Percentiles rank a stretch among this genome's conserved stretches.
phyloP scores from a whole-genome alignment of 2,329 filamentous ascomycete genomes.

The Trichoderma simmonsii region DNA sequence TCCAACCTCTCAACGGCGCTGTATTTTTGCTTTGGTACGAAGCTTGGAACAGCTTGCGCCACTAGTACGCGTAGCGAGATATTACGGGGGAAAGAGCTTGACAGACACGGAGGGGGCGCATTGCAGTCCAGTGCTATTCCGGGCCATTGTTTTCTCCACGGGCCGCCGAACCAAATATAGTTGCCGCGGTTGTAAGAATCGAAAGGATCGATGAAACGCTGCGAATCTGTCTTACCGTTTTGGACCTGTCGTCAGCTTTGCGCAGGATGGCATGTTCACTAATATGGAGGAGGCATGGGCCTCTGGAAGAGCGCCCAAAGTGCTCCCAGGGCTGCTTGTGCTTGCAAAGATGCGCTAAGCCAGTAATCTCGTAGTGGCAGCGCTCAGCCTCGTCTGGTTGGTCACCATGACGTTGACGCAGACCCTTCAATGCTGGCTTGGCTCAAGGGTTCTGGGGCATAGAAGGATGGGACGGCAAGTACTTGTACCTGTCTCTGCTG shows the following conservation, averaged over 20 bases:
- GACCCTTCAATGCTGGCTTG: neutral
- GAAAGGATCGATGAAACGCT: neutral
- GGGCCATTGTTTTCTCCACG: neutral
- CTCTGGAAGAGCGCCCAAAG: neutral
- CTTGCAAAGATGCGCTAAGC: neutral
- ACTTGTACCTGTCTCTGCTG: neutral
- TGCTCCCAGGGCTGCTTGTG: neutral
- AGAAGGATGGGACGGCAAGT: neutral
- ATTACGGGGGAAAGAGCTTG: neutral
- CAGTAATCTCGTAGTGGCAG: neutral
- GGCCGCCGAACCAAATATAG: neutral
- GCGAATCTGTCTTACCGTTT: neutral
- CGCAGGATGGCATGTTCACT: neutral
- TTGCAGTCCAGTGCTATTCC: neutral
- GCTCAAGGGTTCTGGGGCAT: neutral
- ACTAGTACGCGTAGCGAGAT: neutral
- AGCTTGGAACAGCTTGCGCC: neutral
- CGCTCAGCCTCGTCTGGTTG: slow-evolving; percentile 7
- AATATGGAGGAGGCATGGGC: neutral
- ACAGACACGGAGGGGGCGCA: neutral
- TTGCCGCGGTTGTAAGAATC: neutral
- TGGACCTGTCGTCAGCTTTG: neutral
- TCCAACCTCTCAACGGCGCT: neutral
- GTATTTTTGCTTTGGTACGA: neutral
- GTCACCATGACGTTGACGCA: slow-evolving; percentile 14